phyloP scores from a whole-genome alignment of 2,329 filamentous ascomycete genomes.

The Fusarium circinatum region DNA sequence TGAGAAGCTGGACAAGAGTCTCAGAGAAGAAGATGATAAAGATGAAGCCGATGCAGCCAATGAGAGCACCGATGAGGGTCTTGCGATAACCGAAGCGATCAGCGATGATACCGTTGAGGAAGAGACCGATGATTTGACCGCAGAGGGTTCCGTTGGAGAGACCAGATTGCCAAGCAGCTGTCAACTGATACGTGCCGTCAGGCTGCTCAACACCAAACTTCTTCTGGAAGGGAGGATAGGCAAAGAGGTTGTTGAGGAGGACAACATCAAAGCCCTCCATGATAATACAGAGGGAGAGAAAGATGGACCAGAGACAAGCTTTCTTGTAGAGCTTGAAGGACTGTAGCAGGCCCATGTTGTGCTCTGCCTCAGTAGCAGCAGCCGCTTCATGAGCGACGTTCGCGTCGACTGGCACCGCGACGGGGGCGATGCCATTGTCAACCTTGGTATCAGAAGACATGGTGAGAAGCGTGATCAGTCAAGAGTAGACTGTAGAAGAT shows the following conservation, averaged over 20 bases:
- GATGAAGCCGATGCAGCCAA: slow-evolving; percentile 55
- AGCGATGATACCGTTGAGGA: slow-evolving; percentile 59
- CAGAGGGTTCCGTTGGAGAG: slow-evolving; percentile 59
- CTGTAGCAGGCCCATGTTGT: slow-evolving; percentile 46
- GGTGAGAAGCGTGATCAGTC: not conserved
- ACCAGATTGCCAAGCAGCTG: slow-evolving; percentile 63
- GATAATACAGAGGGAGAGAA: slow-evolving; percentile 51
- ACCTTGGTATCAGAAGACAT: slow-evolving; percentile 28
- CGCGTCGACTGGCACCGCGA: slow-evolving; percentile 18
- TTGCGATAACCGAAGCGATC: slow-evolving; percentile 59
- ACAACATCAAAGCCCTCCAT: slow-evolving; percentile 56
- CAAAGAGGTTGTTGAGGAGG: slow-evolving; percentile 55
- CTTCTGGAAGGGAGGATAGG: slow-evolving; percentile 51
- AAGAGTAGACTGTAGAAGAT: not conserved
- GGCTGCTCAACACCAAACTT: slow-evolving; percentile 52
- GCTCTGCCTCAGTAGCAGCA: slow-evolving; percentile 48
- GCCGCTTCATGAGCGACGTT: slow-evolving; percentile 38
- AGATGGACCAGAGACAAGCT: slow-evolving; percentile 51
- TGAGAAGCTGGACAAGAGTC: slow-evolving; percentile 53
- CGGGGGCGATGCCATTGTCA: slow-evolving; percentile 16
- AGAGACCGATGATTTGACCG: slow-evolving; percentile 62
- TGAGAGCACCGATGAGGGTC: slow-evolving; percentile 57
- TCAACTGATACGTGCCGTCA: slow-evolving; percentile 57
- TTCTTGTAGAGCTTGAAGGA: slow-evolving; percentile 55
- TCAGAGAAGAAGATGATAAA: slow-evolving; percentile 61